Evolutionary conservation across 2,329 filamentous ascomycete species (phyloP).

Genomic region (Pseudonectria buxi): DNA sequence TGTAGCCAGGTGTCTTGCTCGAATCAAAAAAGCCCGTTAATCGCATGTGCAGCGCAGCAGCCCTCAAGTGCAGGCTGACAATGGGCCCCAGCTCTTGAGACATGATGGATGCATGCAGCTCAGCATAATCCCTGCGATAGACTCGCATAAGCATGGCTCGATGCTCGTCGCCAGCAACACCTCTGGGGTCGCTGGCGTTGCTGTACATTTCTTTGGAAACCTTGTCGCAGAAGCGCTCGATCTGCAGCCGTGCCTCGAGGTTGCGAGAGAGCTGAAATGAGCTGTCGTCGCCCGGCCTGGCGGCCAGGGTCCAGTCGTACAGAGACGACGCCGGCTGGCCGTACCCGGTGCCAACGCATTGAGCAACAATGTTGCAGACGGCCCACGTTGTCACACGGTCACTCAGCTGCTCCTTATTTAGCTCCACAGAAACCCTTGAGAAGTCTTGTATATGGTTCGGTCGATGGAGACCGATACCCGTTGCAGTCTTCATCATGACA

Average conservation of each 20-base stretch:
- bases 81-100: slow-evolving; percentile 52
- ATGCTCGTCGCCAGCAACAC: slow-evolving; percentile 61
- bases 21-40: slow-evolving; percentile 78
- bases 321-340: slow-evolving; percentile 73
- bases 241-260: slow-evolving; percentile 60
- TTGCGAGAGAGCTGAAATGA: slow-evolving; percentile 54
- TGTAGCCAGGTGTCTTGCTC: slow-evolving; percentile 62
- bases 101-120: slow-evolving; percentile 54
- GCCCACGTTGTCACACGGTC: slow-evolving; percentile 78
- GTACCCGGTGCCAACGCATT: slow-evolving; percentile 75
- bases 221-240: slow-evolving; percentile 70
- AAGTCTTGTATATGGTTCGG: slow-evolving; percentile 81
- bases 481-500: slow-evolving; percentile 82
- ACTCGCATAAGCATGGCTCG: slow-evolving; percentile 60
- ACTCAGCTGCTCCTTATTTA: slow-evolving; percentile 72
- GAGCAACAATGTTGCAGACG: slow-evolving; percentile 77
- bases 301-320: slow-evolving; percentile 67
- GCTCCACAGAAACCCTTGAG: slow-evolving; percentile 64
- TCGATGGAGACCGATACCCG: slow-evolving; percentile 74
- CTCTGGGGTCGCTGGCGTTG: slow-evolving; percentile 65
- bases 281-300: slow-evolving; percentile 52
- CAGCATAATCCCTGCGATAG: slow-evolving; percentile 57
- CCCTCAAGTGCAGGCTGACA: slow-evolving; percentile 61
- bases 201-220: slow-evolving; percentile 75
- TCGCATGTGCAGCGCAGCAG: slow-evolving; percentile 67